Conservation (phyloP, 73 alveolate species). For the Paramecium sexaurelia region DNA sequence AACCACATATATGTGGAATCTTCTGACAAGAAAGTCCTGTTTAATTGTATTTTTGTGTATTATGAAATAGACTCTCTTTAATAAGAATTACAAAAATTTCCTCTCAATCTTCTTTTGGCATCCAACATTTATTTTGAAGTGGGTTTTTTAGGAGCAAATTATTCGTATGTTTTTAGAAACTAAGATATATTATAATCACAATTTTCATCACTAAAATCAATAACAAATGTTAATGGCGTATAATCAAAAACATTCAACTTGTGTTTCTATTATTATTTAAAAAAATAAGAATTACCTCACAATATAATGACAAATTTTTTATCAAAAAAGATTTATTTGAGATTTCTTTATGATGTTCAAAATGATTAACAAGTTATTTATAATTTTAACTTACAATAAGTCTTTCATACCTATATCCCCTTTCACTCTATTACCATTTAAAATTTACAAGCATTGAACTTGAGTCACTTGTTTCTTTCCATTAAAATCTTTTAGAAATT, state of each 20-base stretch:
- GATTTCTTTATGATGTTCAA: constrained; percentile 88
- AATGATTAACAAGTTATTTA: constrained; percentile 90
- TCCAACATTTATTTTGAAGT: constrained; percentile 43
- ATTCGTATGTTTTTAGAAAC: constrained; percentile 59
- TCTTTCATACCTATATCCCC: constrained; percentile 45
- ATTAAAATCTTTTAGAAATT: not conserved
- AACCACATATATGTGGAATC: constrained; percentile 61
- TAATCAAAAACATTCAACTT: constrained; percentile 54
- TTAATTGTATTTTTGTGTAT: constrained; percentile 21
- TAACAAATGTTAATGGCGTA: constrained; percentile 64
- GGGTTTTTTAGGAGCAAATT: constrained; percentile 59
- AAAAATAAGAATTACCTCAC: not conserved
- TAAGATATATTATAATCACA: constrained; percentile 52
- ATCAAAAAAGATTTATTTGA: constrained; percentile 88
- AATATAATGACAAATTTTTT: constrained; percentile 73
- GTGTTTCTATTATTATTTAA: constrained; percentile 12
- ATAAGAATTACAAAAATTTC: constrained; percentile 42
- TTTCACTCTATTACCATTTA: constrained; percentile 51
- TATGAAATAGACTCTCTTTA: constrained; percentile 43
- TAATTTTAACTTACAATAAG: constrained; percentile 14
- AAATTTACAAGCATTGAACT: constrained; percentile 51
- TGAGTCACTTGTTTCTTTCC: constrained; percentile 55
- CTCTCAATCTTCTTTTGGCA: constrained; percentile 40
- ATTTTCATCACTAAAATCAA: constrained; percentile 68
- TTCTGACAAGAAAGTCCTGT: constrained; percentile 15